phyloP scores from a whole-genome alignment of 345 rosid species.

The Rhizophora mangle region DNA sequence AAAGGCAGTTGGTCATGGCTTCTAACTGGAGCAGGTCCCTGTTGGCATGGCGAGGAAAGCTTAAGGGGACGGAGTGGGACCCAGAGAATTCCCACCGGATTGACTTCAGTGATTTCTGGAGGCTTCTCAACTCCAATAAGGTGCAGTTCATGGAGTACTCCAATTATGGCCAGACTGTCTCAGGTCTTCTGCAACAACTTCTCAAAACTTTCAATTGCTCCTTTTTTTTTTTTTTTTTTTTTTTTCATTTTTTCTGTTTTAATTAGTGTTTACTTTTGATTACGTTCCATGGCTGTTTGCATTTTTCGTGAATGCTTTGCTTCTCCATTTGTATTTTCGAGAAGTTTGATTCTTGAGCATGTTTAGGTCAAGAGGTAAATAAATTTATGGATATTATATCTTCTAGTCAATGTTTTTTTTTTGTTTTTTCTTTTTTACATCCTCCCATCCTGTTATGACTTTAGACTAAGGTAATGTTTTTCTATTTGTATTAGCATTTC shows the following conservation, averaged over 20 bases:
- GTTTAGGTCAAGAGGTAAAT: no score
- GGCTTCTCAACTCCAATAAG: constrained; percentile 70
- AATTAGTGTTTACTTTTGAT: background rate
- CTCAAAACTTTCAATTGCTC: background rate
- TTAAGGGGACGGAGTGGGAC: constrained; percentile 90
- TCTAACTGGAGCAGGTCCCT: constrained; percentile 81
- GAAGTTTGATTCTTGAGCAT: no score
- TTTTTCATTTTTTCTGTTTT: background rate
- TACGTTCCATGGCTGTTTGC: no score
- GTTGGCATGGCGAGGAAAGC: constrained; percentile 67
- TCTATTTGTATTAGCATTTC: no score
- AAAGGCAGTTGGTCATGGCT: constrained; percentile 91
- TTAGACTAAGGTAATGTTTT: no score
- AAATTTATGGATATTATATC: no score
- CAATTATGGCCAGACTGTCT: constrained; percentile 76
- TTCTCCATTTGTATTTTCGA: no score
- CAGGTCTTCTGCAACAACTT: constrained; percentile 41
- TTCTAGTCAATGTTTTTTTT: no score
- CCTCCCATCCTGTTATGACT: no score
- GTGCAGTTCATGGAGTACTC: constrained; percentile 91
- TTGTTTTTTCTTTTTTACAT: no score
- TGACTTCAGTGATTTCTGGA: constrained; percentile 72
- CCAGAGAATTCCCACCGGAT: constrained; percentile 71
- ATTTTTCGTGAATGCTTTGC: no score
- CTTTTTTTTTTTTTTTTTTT: background rate